phyloP scores from a whole-genome alignment of 768 basidiomycete species.

The Psilocybe azurescens region DNA sequence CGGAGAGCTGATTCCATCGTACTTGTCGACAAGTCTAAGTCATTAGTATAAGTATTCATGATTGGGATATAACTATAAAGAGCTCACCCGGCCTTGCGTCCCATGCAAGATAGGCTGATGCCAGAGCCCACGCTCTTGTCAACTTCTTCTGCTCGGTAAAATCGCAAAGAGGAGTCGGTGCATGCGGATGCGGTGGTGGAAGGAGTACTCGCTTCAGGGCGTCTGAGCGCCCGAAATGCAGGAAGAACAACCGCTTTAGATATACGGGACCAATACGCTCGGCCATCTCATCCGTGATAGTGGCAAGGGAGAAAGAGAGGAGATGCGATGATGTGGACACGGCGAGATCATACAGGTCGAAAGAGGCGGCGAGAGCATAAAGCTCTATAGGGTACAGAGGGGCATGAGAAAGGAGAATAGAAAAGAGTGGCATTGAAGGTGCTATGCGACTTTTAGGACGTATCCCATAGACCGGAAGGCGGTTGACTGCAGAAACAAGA shows the following conservation, averaged over 20 bases:
- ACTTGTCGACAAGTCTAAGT: slow-evolving; percentile 71
- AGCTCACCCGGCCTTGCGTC: slow-evolving; percentile 77
- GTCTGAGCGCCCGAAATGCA: slow-evolving; percentile 83
- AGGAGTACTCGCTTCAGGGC: slow-evolving; percentile 81
- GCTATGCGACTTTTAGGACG: slow-evolving; percentile 49
- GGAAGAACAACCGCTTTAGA: slow-evolving; percentile 80
- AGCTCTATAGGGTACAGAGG: slow-evolving; percentile 72
- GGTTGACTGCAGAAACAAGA: slow-evolving; percentile 59
- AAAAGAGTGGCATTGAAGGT: slow-evolving; percentile 60
- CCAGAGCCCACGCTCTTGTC: slow-evolving; percentile 82
- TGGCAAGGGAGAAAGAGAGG: slow-evolving; percentile 70
- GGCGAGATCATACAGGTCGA: slow-evolving; percentile 76
- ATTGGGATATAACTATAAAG: background rate
- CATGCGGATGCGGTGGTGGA: slow-evolving; percentile 76
- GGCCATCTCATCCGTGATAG: slow-evolving; percentile 74
- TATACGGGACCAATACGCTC: slow-evolving; percentile 76
- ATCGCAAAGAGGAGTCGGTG: slow-evolving; percentile 72
- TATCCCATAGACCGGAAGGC: slow-evolving; percentile 66
- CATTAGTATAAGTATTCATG: slow-evolving; percentile 18
- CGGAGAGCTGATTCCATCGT: slow-evolving; percentile 75
- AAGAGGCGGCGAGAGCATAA: slow-evolving; percentile 71
- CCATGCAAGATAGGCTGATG: slow-evolving; percentile 84
- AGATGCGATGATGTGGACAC: slow-evolving; percentile 77
- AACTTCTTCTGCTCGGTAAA: slow-evolving; percentile 80
- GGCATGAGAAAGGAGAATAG: slow-evolving; percentile 68